Conservation (phyloP, 2,329 filamentous ascomycete species). For the Pseudopyrenochaeta lycopersici region DNA sequence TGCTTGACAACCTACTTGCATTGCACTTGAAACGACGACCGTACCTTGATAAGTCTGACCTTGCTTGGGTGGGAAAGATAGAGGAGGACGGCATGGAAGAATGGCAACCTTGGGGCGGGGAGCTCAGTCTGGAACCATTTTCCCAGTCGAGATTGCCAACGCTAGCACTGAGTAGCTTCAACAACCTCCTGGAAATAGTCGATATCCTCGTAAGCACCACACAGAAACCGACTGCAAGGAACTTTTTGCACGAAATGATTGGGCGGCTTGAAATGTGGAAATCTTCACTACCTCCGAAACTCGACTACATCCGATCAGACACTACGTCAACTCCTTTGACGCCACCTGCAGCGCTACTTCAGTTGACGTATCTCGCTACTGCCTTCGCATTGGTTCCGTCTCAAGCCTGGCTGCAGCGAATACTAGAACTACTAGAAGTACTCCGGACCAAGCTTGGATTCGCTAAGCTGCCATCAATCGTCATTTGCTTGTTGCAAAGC, state of each 20-base stretch:
- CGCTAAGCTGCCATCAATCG: conserved; percentile 33
- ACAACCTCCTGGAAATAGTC: conserved; percentile 54
- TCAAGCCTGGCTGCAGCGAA: conserved; percentile 24
- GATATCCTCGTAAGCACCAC: conserved; percentile 28
- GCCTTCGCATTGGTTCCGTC: conserved; percentile 30
- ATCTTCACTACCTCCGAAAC: conserved; percentile 30
- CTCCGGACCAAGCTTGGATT: conserved; percentile 32
- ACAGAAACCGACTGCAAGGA: conserved; percentile 23
- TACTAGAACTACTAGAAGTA: conserved; percentile 30
- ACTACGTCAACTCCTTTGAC: conserved; percentile 23
- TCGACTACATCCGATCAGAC: conserved; percentile 33
- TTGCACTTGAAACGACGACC: conserved; percentile 59
- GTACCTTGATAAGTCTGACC: conserved; percentile 60
- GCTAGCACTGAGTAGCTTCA: conserved; percentile 62
- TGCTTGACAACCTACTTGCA: conserved; percentile 68
- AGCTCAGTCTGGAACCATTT: conserved; percentile 45
- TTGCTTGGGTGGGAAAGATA: conserved; percentile 58
- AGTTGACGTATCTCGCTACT: conserved; percentile 34
- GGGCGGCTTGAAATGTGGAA: conserved; percentile 51
- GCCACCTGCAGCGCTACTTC: conserved; percentile 38
- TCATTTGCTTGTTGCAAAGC: conserved; percentile 30
- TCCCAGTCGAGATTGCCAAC: conserved; percentile 36
- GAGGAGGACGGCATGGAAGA: conserved; percentile 75
- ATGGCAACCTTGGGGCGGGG: conserved; percentile 75
- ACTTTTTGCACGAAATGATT: conserved; percentile 46